Base-by-base conservation (phyloP, 192 early-diverging fungal species). In the Coemansia sp. region DNA sequence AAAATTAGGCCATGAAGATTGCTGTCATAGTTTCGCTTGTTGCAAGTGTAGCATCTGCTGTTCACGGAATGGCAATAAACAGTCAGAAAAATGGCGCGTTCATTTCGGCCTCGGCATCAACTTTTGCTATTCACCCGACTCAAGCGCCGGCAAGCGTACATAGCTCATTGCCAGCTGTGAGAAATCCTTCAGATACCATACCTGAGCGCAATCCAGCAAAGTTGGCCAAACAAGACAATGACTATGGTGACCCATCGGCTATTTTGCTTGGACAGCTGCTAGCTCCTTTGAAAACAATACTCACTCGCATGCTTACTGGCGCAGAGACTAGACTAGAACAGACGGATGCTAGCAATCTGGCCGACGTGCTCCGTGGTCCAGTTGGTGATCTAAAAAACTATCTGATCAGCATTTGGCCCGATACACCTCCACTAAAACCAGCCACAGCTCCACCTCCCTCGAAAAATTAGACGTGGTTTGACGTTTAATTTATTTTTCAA, bases 41-140 rank as follows among this genome's bases (percentile, higher is more conserved):
- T 58, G 63, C 55, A 24, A 29, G 37, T 15, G 17, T 17, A 49
- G n/a, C n/a, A 6, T 17, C 12, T 19, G 17, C 17, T 49, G 29
- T 19, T 10, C 41, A 55, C 56, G 10, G 47, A 23, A 3, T 49
- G 56, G 48, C 24, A 19, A 21, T 76, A 2, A 70, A 71, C 58
- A 63, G 71, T 56, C 63, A 67, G 62, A 69, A 69, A 63, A 70
- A 70, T 43, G 68, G 63, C 21, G 47, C 67, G 29, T 32, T 6
- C 29, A 32, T 32, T 32, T 32, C 29, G 29, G 29, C 29, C 29
- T 32, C 29, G 29, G 6, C 5, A 32, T 32, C 29, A 32, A 32
- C 29, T 32, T 6, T 32, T 32, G 29, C 6, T 7, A 32, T 32
- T 32, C 29, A 32, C 5, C 29, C 29, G 29, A 32, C 29, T 32